These are phyloP conservation scores for Aspergillus sclerotioniger DNA, from an alignment of 495 filamentous ascomycete species.

Conservation along the genomic window DNA sequence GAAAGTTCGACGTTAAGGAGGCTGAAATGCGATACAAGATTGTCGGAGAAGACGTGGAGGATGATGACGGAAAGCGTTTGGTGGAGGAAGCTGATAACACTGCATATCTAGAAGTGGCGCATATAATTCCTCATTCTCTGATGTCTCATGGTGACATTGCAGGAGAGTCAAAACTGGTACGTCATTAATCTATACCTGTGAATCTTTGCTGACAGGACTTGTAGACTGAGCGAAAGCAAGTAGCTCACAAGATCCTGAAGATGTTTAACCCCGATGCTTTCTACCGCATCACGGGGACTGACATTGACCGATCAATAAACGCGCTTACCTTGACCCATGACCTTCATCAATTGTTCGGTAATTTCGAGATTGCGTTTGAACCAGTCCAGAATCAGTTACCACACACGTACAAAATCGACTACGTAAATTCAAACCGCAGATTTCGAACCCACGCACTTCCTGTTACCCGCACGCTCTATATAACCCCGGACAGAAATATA, in stretches of 20 bases:
- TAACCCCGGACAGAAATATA: slow-evolving; percentile 26
- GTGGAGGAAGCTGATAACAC: not conserved
- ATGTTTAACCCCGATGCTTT: slow-evolving; percentile 9
- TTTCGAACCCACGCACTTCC: slow-evolving; percentile 10
- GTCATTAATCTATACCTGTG: not conserved
- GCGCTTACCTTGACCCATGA: slow-evolving; percentile 6
- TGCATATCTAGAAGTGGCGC: slow-evolving; percentile 14
- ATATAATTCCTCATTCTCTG: slow-evolving; percentile 15
- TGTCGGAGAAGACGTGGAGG: slow-evolving; percentile 1
- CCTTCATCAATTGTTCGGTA: slow-evolving; percentile 5
- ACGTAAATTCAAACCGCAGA: slow-evolving; percentile 6
- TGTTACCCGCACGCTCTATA: slow-evolving; percentile 23
- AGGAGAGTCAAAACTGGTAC: slow-evolving; percentile 7
- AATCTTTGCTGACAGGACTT: not conserved
- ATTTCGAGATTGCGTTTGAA: slow-evolving; percentile 12
- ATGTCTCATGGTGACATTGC: not conserved
- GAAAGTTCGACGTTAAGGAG: slow-evolving; percentile 9
- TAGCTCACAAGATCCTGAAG: slow-evolving; percentile 7
- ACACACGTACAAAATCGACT: slow-evolving; percentile 24
- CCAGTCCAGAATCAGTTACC: not conserved
- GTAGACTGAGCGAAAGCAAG: slow-evolving; percentile 5
- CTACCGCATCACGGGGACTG: slow-evolving; percentile 1
- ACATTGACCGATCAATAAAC: slow-evolving; percentile 11
- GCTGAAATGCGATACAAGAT: not conserved
- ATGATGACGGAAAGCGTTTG: slow-evolving; percentile 13